A percentile compares a stretch with the other conserved stretches of the same genome.
These are phyloP conservation scores for Arthroderma sp. DNA, from an alignment of 2,329 filamentous ascomycete genomes.

Conservation along the genomic window DNA sequence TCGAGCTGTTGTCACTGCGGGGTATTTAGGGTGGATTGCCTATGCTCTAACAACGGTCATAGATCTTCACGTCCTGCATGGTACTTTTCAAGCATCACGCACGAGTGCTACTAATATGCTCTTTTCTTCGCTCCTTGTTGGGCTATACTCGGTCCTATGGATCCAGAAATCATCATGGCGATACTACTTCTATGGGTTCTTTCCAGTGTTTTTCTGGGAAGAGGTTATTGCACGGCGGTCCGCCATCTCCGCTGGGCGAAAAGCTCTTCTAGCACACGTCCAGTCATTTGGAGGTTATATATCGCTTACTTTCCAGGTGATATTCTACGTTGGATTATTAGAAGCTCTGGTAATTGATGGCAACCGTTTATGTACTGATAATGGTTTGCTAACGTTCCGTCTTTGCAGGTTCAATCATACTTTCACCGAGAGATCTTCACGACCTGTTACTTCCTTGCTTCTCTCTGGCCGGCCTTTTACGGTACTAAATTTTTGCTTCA, in stretches of 20 bases:
- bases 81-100: constrained; percentile 50
- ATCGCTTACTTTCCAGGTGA: constrained; percentile 49
- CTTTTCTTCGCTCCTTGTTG: constrained; percentile 65
- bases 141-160: constrained; percentile 65
- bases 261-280: constrained; percentile 56
- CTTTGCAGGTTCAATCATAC: constrained; percentile 66
- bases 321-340: constrained; percentile 60
- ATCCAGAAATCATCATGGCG: constrained; percentile 65
- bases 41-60: constrained; percentile 83
- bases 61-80: constrained; percentile 72
- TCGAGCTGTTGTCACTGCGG: constrained; percentile 71
- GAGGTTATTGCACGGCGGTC: constrained; percentile 70
- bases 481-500: constrained; percentile 57
- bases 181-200: constrained; percentile 86
- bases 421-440: constrained; percentile 83
- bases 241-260: constrained; percentile 54
- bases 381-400: constrained; percentile 1
- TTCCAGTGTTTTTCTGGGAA: constrained; percentile 93
- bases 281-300: constrained; percentile 45
- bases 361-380: neutral
- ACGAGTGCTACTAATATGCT: constrained; percentile 45
- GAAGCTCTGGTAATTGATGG: constrained; percentile 53
- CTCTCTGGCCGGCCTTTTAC: constrained; percentile 65
- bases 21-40: constrained; percentile 90
- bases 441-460: constrained; percentile 59